Evolutionary conservation across 495 filamentous ascomycete species (phyloP), one percentile per base, ranked within the genome.

Genomic region (Aspergillus coremiiformis): DNA sequence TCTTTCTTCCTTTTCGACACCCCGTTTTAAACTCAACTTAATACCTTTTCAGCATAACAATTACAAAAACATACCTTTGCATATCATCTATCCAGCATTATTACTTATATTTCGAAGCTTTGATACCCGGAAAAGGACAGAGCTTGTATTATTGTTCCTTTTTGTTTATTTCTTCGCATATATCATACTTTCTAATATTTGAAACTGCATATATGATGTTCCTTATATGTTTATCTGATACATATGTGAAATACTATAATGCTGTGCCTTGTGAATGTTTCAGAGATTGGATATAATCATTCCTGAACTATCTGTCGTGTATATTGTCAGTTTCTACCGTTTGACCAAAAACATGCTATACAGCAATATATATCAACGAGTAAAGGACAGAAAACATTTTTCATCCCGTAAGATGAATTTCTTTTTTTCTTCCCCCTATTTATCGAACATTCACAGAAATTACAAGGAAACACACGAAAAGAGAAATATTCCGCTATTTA

Each of bases 401-500:
- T n/a, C n/a, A n/a, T n/a, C n/a, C n/a, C n/a, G n/a, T n/a, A n/a
- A n/a, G n/a, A n/a, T n/a, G n/a, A n/a, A n/a, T n/a, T n/a, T n/a
- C n/a, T n/a, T n/a, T n/a, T n/a, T n/a, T n/a, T n/a, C n/a, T n/a
- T n/a, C n/a, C n/a, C n/a, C n/a, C n/a, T n/a, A n/a, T n/a, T n/a
- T n/a, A n/a, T n/a, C n/a, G n/a, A n/a, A n/a, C n/a, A n/a, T n/a
- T n/a, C n/a, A n/a, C n/a, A 39, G 52, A 7, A 7, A 44, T 24
- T 32, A 44, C 20, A 20, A 35, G 17, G 11, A 51, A 43, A 32
- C 27, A 39, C 32, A n/a, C 27, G 14, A 29, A 22, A 46, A 53
- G 21, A 33, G 33, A 54, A 44, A 47, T n/a, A 51, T 54, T n/a
- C 53, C 44, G 22, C 33, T 41, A 39, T 51, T 43, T 41, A 24